Evolutionary conservation across 169 alveolate species (phyloP).

Genomic region (Cryptosporidium ryanae): DNA sequence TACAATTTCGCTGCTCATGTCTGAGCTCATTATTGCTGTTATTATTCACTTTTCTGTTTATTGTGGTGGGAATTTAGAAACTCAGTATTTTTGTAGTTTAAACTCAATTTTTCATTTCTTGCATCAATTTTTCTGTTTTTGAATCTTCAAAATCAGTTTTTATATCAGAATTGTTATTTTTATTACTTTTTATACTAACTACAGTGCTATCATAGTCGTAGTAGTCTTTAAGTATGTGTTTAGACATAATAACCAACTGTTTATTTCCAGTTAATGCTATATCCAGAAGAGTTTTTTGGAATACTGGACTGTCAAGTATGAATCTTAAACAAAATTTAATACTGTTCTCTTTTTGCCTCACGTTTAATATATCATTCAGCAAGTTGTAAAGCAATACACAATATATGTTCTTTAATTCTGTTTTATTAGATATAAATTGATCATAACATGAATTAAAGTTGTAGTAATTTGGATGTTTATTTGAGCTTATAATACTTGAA

Average conservation of each 20-base stretch:
- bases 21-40: too few species aligned
- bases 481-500: constrained; percentile 35
- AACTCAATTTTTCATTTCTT: too few species aligned
- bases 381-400: constrained; percentile 4
- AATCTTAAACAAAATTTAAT: background rate
- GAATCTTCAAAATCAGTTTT: too few species aligned
- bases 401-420: constrained; percentile 1
- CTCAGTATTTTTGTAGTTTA: too few species aligned
- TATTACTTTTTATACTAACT: too few species aligned
- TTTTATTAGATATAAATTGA: constrained; percentile 10
- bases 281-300: constrained; percentile 20
- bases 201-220: too few species aligned
- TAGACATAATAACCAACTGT: background rate
- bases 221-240: too few species aligned
- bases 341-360: background rate
- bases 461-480: constrained; percentile 15
- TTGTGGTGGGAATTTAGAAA: too few species aligned
- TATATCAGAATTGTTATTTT: too few species aligned
- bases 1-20: too few species aligned
- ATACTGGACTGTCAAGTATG: background rate
- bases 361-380: constrained; percentile 3
- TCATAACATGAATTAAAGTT: constrained; percentile 32
- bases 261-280: constrained; percentile 37
- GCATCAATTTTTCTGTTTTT: too few species aligned
- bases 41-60: too few species aligned